These are phyloP conservation scores for Arctium minus DNA, from an alignment of 129 eudicot species.

Conservation along the genomic window DNA sequence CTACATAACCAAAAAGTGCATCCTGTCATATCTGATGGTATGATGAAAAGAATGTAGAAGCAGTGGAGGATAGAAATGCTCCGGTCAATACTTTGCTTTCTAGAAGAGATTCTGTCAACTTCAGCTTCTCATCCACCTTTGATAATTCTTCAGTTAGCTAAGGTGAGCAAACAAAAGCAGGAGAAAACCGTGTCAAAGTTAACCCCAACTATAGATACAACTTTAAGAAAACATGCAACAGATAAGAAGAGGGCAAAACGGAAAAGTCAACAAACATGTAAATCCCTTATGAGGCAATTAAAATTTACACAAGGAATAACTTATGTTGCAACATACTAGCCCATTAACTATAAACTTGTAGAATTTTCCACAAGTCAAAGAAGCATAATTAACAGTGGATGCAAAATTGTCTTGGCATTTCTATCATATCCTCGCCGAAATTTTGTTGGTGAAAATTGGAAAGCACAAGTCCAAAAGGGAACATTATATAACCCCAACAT, in stretches of 20 bases:
- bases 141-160: conserved; percentile 80
- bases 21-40: conserved; percentile 13
- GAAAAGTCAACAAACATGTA: not conserved
- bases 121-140: conserved; percentile 89
- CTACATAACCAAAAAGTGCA: conserved; percentile 36
- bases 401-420: not conserved
- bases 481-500: not conserved
- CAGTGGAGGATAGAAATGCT: conserved; percentile 2
- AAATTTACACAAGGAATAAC: not conserved
- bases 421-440: not conserved
- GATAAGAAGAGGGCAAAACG: conserved; percentile 1
- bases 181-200: conserved; percentile 26
- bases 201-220: not conserved
- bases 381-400: not conserved
- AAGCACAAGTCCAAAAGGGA: not conserved
- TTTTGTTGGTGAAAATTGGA: not conserved
- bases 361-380: conserved; percentile 1
- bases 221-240: not conserved
- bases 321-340: not conserved
- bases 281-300: not conserved
- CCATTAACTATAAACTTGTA: not conserved
- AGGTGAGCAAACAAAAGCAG: not conserved
- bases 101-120: conserved; percentile 74
- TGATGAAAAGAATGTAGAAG: conserved; percentile 19
- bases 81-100: conserved; percentile 68